Percentiles rank a stretch among this genome's conserved stretches.
phyloP scores from a whole-genome alignment of 2,329 filamentous ascomycete species.

The Rhynchosporium graminicola region DNA sequence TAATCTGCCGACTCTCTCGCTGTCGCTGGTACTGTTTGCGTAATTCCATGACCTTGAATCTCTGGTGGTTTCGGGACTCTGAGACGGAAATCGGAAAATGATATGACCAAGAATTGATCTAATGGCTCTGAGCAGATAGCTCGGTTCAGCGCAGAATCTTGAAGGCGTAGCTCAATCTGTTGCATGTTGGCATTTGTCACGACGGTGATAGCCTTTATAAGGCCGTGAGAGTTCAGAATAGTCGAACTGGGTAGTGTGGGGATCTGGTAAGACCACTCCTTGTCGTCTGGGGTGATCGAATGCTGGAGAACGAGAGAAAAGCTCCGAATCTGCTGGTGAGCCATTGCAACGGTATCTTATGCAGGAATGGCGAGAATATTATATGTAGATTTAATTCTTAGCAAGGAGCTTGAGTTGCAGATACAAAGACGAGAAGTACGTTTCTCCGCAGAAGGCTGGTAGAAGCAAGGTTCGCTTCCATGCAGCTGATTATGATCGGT shows the following conservation, averaged over 20 bases:
- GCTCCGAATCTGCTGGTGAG: neutral
- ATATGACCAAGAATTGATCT: neutral
- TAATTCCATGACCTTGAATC: neutral
- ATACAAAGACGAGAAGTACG: neutral
- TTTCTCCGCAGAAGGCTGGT: neutral
- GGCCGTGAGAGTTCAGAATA: neutral
- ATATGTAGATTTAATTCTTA: too few species aligned
- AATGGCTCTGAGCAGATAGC: neutral
- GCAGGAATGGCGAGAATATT: neutral
- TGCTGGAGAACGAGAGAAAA: neutral
- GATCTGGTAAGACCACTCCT: slow-evolving; percentile 3
- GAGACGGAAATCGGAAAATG: slow-evolving; percentile 5
- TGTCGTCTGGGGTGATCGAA: neutral
- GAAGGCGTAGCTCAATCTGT: slow-evolving; percentile 2
- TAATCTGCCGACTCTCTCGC: slow-evolving; percentile 9
- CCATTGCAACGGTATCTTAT: neutral
- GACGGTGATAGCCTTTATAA: slow-evolving; percentile 3
- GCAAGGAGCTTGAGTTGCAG: neutral
- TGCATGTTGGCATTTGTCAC: slow-evolving; percentile 7
- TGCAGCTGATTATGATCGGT: neutral
- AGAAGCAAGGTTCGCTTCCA: neutral
- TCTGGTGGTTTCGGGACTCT: neutral
- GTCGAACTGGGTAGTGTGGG: neutral
- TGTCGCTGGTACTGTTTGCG: neutral
- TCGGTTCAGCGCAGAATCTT: neutral